These are phyloP conservation scores for Platanthera guangdongensis DNA, from an alignment of 106 monocot genomes.

Conservation along the genomic window DNA sequence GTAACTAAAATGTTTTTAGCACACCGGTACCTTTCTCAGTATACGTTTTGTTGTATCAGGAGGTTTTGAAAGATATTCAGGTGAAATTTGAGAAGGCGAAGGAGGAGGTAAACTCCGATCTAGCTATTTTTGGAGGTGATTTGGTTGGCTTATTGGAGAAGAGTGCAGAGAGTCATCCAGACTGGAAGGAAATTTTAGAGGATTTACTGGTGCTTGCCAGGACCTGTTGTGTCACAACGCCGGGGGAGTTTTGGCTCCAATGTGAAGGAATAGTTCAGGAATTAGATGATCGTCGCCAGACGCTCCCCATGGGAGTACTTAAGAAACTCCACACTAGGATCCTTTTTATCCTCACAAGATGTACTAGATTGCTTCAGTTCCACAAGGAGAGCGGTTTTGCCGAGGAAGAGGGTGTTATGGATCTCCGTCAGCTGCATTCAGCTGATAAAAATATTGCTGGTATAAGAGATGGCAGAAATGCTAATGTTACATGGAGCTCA, in stretches of 20 bases:
- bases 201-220: constrained; percentile 79
- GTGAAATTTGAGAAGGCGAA: constrained; percentile 92
- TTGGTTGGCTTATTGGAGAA: constrained; percentile 89
- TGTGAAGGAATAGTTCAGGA: constrained; percentile 98
- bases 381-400: constrained; percentile 85
- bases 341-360: constrained; percentile 93
- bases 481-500: constrained; percentile 17
- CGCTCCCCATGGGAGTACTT: constrained; percentile 71
- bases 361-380: constrained; percentile 84
- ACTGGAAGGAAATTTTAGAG: constrained; percentile 87
- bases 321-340: constrained; percentile 91
- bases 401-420: constrained; percentile 60
- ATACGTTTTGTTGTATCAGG: constrained; percentile 33
- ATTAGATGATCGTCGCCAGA: constrained; percentile 87
- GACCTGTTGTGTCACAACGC: constrained; percentile 68
- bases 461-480: constrained; percentile 23
- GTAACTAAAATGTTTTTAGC: background rate
- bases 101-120: constrained; percentile 91
- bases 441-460: constrained; percentile 32
- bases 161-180: constrained; percentile 69
- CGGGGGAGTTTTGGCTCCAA: constrained; percentile 91
- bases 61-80: constrained; percentile 74
- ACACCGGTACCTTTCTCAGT: constrained; percentile 1
- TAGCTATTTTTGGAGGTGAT: constrained; percentile 82
- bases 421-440: constrained; percentile 41